Evolutionary conservation across 1,284 basidiomycete species (phyloP).

Genomic region (Inonotus obliquus): DNA sequence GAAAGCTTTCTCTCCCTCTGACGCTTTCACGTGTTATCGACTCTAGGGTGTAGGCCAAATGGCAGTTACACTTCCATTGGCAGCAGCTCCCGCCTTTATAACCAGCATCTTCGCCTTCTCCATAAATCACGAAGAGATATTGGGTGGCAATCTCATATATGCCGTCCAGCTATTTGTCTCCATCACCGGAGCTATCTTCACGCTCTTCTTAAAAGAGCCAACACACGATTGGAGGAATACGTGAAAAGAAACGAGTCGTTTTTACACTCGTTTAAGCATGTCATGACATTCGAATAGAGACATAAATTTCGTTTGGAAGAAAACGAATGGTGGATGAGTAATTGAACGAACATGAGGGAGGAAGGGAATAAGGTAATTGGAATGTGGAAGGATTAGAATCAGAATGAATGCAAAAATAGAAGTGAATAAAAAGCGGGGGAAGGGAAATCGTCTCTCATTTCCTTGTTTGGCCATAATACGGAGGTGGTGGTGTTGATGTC

Average conservation of each 20-base stretch:
- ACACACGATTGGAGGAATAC: constrained; percentile 20
- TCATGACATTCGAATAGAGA: too few relatives aligned
- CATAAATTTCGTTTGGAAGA: too few relatives aligned
- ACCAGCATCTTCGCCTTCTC: constrained; percentile 24
- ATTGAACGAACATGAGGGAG: too few relatives aligned
- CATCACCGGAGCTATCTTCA: constrained; percentile 16
- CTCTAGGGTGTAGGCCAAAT: constrained; percentile 20
- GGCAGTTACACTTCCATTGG: constrained; percentile 19
- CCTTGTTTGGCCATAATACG: neutral
- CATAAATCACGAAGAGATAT: constrained; percentile 12
- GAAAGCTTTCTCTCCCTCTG: neutral
- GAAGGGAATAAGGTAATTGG: too few relatives aligned
- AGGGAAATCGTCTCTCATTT: too few relatives aligned
- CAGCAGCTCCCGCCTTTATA: constrained; percentile 20
- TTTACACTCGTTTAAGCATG: too few relatives aligned
- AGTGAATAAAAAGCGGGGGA: too few relatives aligned
- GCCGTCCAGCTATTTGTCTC: constrained; percentile 10
- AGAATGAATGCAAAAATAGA: too few relatives aligned
- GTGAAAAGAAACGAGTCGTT: too few relatives aligned
- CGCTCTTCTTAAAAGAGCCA: constrained; percentile 21
- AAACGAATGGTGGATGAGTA: too few relatives aligned
- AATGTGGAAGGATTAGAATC: too few relatives aligned
- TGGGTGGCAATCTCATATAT: constrained; percentile 15
- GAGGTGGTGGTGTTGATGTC: neutral
- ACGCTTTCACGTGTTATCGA: neutral